These are phyloP conservation scores for Polytrichum commune DNA, from an alignment of 225 moss, liverwort and hornwort species.

Conservation along the genomic window DNA sequence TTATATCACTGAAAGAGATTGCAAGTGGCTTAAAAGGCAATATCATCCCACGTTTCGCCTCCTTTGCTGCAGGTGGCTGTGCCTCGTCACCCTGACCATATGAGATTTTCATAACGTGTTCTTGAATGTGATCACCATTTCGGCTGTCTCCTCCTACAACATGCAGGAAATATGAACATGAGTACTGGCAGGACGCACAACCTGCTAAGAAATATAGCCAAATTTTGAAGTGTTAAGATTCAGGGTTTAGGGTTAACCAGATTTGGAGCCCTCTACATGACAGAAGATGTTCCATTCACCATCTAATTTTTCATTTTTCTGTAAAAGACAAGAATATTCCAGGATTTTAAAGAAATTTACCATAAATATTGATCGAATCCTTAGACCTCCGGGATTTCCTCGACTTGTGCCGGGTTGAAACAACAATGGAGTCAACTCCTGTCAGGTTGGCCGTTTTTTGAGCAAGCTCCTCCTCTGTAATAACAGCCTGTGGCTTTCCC, in stretches of 20 bases:
- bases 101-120: constrained; percentile 40
- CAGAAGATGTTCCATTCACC: too few species aligned
- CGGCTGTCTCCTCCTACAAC: constrained; percentile 28
- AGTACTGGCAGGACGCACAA: too few species aligned
- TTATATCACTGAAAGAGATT: constrained; percentile 69
- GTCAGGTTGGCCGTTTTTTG: constrained; percentile 40
- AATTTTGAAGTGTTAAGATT: too few species aligned
- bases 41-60: constrained; percentile 60
- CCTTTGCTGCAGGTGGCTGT: constrained; percentile 11
- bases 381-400: constrained; percentile 25
- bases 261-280: too few species aligned
- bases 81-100: constrained; percentile 20
- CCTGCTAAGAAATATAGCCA: too few species aligned
- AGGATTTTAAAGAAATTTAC: constrained; percentile 7
- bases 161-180: not conserved
- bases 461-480: constrained; percentile 53
- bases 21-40: constrained; percentile 74
- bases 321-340: too few species aligned
- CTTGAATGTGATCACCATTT: constrained; percentile 17
- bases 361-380: constrained; percentile 32
- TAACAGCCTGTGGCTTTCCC: constrained; percentile 62
- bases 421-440: constrained; percentile 35
- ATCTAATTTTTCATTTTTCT: too few species aligned
- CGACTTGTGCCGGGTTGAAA: constrained; percentile 26
- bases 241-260: too few species aligned